Conservation (phyloP, 208 protist genomes). For the Angomonas ambiguus region DNA sequence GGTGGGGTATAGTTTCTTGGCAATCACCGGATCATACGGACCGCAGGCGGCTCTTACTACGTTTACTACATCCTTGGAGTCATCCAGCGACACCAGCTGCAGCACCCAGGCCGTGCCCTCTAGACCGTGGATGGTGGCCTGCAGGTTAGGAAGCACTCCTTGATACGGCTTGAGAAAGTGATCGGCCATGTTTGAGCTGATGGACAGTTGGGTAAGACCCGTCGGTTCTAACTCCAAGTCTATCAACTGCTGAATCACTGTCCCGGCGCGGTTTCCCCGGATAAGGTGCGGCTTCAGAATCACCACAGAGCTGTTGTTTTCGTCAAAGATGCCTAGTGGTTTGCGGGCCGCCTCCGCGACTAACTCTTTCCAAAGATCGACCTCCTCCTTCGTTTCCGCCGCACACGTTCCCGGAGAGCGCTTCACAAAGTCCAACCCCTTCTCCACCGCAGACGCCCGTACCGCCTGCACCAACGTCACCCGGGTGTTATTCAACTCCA, state of each 20-base stretch:
- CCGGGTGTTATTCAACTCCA: slow-evolving; percentile 35
- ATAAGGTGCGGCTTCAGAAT: slow-evolving; percentile 79
- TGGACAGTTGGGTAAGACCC: slow-evolving; percentile 40
- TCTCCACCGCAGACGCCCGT: slow-evolving; percentile 38
- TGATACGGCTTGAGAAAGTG: slow-evolving; percentile 71
- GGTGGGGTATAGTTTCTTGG: slow-evolving; percentile 74
- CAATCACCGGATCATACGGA: slow-evolving; percentile 77
- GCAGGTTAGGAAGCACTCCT: slow-evolving; percentile 64
- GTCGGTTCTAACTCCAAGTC: slow-evolving; percentile 58
- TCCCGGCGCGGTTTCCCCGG: slow-evolving; percentile 27
- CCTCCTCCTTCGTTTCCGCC: slow-evolving; percentile 45
- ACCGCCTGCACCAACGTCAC: slow-evolving; percentile 44
- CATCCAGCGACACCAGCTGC: slow-evolving; percentile 62
- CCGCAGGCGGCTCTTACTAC: slow-evolving; percentile 65
- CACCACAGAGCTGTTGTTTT: slow-evolving; percentile 64
- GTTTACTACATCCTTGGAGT: slow-evolving; percentile 46
- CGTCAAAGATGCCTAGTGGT: slow-evolving; percentile 65
- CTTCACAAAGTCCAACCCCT: slow-evolving; percentile 62
- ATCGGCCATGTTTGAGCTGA: slow-evolving; percentile 47
- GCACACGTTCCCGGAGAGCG: slow-evolving; percentile 46
- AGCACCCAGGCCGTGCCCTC: slow-evolving; percentile 64
- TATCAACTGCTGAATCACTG: slow-evolving; percentile 55
- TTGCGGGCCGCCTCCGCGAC: slow-evolving; percentile 20
- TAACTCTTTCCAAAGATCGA: slow-evolving; percentile 42
- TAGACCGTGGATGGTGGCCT: slow-evolving; percentile 44